Base-by-base conservation (phyloP, 1,139 yeast species). In the Candida anutae region DNA sequence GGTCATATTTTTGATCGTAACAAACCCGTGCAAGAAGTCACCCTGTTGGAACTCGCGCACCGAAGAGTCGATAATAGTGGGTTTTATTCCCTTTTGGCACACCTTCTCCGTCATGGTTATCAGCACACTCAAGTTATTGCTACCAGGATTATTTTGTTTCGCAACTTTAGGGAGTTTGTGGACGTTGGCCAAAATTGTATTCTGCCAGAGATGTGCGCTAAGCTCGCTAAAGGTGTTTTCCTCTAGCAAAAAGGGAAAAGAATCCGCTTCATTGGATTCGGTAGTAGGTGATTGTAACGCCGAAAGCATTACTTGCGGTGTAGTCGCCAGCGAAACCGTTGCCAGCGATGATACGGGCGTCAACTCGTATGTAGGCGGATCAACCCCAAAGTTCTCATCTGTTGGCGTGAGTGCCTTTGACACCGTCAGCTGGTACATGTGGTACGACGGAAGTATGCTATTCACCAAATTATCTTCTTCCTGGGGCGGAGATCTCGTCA, bases 391-490 rank as follows among this genome's bases (percentile, higher is more conserved):
- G 40, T 61, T 63, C 37, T 64, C 72, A 26, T 61, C 53, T 3
- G 57, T 46, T 3, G 64, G 63, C 3, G 58, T 53, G 28, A 65
- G 38, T 15, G 53, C 52, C 35, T 60, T 58, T 23, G 65, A 58
- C 8, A 65, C 52, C 9, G 72, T 65, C 22, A 64, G 48, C 39
- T 62, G 64, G 44, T 56, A 63, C 70, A 65, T 64, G 26, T 63
- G 64, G 39, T 65, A 65, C 10, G 69, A 62, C 2, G 72, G 72
- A 9, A 65, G 50, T 21, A 65, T 65, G 33, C 62, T 61, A 36
- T 53, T 61, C 25, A 65, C 36, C 22, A 60, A 16, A 13, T 9
- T 5, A 6, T 22, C 24, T 22, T 22, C 24, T 22, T 22, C 24
- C 8, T 14, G 19, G 19, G 19, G 8, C 8, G 10, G 19, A n/a